Percentiles rank a stretch among this genome's conserved stretches.
These are phyloP conservation scores for Hanseniaspora sp. DNA, from an alignment of 1,139 yeast species.

Conservation along the genomic window DNA sequence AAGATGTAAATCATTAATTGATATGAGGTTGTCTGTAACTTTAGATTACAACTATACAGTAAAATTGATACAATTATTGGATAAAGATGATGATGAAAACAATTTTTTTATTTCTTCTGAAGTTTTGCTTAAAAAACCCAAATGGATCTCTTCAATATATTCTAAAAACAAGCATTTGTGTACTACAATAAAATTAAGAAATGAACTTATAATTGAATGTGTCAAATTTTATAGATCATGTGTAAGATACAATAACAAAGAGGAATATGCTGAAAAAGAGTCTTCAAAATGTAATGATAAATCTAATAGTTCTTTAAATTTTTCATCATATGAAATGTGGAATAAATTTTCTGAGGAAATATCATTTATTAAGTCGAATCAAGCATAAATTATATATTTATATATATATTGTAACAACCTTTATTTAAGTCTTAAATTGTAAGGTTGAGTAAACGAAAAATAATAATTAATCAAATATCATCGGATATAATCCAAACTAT, in stretches of 20 bases:
- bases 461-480: too few relatives aligned
- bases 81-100: background rate
- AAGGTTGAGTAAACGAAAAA: too few relatives aligned
- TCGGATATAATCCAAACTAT: too few relatives aligned
- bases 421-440: too few relatives aligned
- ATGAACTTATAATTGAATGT: background rate
- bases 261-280: background rate
- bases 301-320: background rate
- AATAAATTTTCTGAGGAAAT: background rate
- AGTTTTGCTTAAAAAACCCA: background rate
- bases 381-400: too few relatives aligned
- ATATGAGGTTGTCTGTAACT: too few relatives aligned
- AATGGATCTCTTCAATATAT: background rate
- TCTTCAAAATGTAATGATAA: background rate
- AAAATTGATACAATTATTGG: background rate
- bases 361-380: too few relatives aligned
- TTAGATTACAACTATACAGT: background rate
- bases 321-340: background rate
- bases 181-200: background rate
- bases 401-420: too few relatives aligned
- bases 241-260: background rate
- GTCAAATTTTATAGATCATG: slow-evolving; percentile 4
- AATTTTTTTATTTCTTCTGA: background rate
- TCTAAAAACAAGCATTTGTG: background rate
- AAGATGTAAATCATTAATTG: background rate